These are phyloP conservation scores for Blastomyces silverae DNA, from an alignment of 2,329 filamentous ascomycete species.

Conservation along the genomic window DNA sequence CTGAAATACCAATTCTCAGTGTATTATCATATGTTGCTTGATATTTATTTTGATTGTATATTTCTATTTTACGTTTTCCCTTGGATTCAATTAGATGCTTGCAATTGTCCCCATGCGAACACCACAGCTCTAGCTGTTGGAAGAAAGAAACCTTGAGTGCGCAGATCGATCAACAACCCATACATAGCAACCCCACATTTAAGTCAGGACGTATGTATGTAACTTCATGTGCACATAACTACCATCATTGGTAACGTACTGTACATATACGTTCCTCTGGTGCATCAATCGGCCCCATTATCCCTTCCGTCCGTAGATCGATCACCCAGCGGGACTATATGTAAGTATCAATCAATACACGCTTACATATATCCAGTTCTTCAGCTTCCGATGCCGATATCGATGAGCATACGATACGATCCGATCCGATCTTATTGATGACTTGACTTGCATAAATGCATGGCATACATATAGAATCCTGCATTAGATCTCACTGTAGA, in stretches of 20 bases:
- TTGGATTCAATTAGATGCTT: no score
- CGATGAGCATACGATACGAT: neutral
- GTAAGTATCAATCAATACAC: no score
- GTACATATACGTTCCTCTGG: neutral
- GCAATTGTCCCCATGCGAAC: neutral
- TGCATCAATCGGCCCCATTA: neutral
- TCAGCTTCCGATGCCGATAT: neutral
- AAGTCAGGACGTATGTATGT: no score
- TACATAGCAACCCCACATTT: no score
- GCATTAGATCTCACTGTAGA: neutral
- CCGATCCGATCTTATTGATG: neutral
- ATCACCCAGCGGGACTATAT: no score
- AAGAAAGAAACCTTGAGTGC: neutral
- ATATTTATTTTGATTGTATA: neutral
- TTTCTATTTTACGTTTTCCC: slow-evolving; percentile 16
- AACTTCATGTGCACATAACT: no score
- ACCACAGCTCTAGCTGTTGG: neutral
- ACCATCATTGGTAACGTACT: no score
- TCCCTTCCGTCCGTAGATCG: no score
- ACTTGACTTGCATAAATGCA: neutral
- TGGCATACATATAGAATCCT: neutral
- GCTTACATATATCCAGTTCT: no score
- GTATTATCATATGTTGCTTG: neutral
- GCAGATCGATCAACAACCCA: no score
- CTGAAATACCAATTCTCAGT: neutral